Conservation (phyloP, 2,329 filamentous ascomycete species). For the Blastomyces emzantsi region DNA sequence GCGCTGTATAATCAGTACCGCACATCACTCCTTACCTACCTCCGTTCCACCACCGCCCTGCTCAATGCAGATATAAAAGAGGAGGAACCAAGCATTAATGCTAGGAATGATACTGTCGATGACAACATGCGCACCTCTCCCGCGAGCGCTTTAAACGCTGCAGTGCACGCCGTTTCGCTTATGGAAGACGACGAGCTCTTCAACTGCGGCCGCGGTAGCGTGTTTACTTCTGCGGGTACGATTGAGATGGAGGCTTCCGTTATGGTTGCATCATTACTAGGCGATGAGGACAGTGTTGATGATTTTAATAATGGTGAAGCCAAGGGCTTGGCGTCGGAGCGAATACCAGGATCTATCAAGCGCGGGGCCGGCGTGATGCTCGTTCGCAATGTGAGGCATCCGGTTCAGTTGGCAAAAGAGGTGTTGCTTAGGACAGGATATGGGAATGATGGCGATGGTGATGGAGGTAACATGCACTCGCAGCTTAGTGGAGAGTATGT, state of each 20-base stretch:
- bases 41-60: constrained; percentile 39
- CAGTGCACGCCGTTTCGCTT: constrained; percentile 62
- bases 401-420: constrained; percentile 62
- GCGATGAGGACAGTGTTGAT: constrained; percentile 6
- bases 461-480: constrained; percentile 46
- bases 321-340: constrained; percentile 2
- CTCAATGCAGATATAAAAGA: constrained; percentile 24
- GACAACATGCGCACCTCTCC: constrained; percentile 13
- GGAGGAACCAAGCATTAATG: neutral
- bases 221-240: constrained; percentile 73
- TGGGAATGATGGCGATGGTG: constrained; percentile 42
- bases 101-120: neutral
- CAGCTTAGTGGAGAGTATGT: constrained; percentile 60
- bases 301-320: constrained; percentile 5
- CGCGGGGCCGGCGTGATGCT: constrained; percentile 69
- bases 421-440: constrained; percentile 49
- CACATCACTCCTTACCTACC: constrained; percentile 52
- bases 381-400: constrained; percentile 65
- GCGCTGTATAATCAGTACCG: constrained; percentile 52
- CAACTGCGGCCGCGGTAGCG: constrained; percentile 75
- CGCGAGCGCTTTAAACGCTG: constrained; percentile 58
- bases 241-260: constrained; percentile 82
- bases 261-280: constrained; percentile 57
- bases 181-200: constrained; percentile 76
- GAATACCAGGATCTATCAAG: constrained; percentile 54